Percentiles rank a stretch among this genome's conserved stretches.
phyloP scores from a whole-genome alignment of 2,329 filamentous ascomycete species.

The Trichophyton simii region DNA sequence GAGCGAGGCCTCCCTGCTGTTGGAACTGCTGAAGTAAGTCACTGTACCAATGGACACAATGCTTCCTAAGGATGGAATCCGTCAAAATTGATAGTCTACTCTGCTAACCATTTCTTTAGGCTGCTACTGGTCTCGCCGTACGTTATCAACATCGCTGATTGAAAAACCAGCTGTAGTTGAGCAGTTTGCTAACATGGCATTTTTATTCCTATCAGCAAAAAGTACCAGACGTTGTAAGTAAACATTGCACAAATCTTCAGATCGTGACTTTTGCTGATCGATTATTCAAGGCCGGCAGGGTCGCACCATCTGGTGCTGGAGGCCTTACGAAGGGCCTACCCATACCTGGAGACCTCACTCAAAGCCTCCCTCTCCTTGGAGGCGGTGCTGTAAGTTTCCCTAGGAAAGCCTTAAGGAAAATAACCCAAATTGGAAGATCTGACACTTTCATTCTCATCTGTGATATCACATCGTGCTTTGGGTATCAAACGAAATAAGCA shows the following conservation, averaged over 20 bases:
- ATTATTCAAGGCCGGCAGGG: not conserved
- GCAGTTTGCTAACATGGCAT: not conserved
- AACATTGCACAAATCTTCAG: not conserved
- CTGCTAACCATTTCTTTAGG: not conserved
- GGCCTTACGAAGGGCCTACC: not conserved
- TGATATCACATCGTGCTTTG: not conserved
- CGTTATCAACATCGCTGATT: not conserved
- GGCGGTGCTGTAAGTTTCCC: not conserved
- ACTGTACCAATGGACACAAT: not conserved
- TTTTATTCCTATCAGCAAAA: not conserved
- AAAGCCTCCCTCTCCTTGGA: too few species aligned
- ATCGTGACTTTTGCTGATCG: not conserved
- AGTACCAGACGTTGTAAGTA: not conserved
- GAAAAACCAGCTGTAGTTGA: not conserved
- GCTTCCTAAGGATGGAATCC: not conserved
- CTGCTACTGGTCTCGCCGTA: too few species aligned
- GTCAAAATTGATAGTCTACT: not conserved
- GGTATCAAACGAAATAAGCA: not conserved
- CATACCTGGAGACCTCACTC: too few species aligned
- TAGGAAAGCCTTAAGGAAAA: not conserved
- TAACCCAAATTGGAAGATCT: not conserved
- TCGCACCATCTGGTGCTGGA: not conserved
- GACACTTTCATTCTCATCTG: not conserved
- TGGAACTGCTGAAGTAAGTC: not conserved
- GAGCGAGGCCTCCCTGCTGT: not conserved